A percentile compares a stretch with the other conserved stretches of the same genome.
Evolutionary conservation across 2,329 filamentous ascomycete species (phyloP).

Genomic region (Plenodomus lindquistii): DNA sequence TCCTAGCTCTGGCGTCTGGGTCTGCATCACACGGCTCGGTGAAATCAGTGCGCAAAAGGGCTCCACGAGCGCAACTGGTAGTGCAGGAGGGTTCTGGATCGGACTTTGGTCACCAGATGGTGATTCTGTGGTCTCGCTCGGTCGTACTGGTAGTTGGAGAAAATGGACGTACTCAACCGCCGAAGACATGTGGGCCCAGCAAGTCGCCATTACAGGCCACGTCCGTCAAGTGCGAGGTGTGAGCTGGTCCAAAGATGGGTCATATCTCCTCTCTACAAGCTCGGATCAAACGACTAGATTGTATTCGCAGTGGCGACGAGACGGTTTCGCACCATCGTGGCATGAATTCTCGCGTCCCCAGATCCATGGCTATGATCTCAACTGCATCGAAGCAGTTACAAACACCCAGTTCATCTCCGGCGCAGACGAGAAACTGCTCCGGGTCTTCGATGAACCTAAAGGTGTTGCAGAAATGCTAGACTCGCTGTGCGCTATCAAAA

Average conservation of each 20-base stretch:
- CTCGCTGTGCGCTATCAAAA: constrained; percentile 64
- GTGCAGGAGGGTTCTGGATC: constrained; percentile 94
- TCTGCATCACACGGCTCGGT: constrained; percentile 81
- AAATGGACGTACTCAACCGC: constrained; percentile 70
- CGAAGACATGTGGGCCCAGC: constrained; percentile 74
- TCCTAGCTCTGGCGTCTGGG: constrained; percentile 82
- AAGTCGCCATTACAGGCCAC: constrained; percentile 80
- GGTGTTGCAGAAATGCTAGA: constrained; percentile 76
- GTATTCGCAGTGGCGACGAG: constrained; percentile 74
- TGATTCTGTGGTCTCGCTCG: constrained; percentile 75
- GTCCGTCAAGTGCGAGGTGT: constrained; percentile 79
- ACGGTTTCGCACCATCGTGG: constrained; percentile 63
- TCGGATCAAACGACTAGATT: constrained; percentile 91
- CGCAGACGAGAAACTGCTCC: constrained; percentile 95
- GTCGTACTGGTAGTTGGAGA: constrained; percentile 91
- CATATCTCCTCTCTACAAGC: constrained; percentile 85
- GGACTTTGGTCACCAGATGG: constrained; percentile 87
- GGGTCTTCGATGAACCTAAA: constrained; percentile 89
- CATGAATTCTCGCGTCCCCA: constrained; percentile 95
- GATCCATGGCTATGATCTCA: constrained; percentile 97
- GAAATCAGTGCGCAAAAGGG: constrained; percentile 95
- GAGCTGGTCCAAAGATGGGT: constrained; percentile 79
- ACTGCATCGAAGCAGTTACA: constrained; percentile 82
- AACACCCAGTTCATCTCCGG: constrained; percentile 84
- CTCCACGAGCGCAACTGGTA: constrained; percentile 93